A percentile compares a stretch with the other conserved stretches of the same genome.
Evolutionary conservation across 768 basidiomycete species (phyloP).

Genomic region (Xerocomus potaroensis): DNA sequence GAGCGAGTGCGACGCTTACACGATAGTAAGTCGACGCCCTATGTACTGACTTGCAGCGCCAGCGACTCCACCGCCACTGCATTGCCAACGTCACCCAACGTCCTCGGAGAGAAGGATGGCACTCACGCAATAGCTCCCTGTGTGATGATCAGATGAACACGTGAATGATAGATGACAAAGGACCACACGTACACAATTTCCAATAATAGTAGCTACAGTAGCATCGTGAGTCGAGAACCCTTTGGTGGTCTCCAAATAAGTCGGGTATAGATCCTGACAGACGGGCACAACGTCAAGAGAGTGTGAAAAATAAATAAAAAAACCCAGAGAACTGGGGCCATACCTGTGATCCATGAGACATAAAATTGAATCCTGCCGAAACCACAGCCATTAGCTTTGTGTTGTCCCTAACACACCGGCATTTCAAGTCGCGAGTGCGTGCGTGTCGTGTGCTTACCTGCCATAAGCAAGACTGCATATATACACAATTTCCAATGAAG

Average conservation of each 20-base stretch:
- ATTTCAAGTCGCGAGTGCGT: no score
- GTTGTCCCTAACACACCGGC: no score
- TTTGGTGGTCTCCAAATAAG: constrained; percentile 63
- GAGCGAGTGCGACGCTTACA: constrained; percentile 26
- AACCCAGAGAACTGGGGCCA: no score
- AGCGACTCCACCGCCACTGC: constrained; percentile 61
- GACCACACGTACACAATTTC: constrained; percentile 50
- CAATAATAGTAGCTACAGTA: constrained; percentile 79
- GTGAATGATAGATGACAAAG: neutral
- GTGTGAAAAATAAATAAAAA: no score
- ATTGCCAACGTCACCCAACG: neutral
- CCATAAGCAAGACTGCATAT: constrained; percentile 82
- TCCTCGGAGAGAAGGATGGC: constrained; percentile 2
- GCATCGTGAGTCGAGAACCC: constrained; percentile 52
- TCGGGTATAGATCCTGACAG: constrained; percentile 67
- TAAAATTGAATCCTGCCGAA: constrained; percentile 73
- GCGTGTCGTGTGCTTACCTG: constrained; percentile 29
- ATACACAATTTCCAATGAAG: constrained; percentile 79
- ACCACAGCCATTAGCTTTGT: no score
- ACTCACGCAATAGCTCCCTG: constrained; percentile 46
- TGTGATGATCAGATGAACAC: neutral
- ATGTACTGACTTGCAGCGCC: constrained; percentile 71
- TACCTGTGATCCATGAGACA: constrained; percentile 69
- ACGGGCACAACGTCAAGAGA: no score
- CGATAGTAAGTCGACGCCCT: constrained; percentile 76